phyloP scores from a whole-genome alignment of 345 rosid species.

The Streptanthus diversifolius region DNA sequence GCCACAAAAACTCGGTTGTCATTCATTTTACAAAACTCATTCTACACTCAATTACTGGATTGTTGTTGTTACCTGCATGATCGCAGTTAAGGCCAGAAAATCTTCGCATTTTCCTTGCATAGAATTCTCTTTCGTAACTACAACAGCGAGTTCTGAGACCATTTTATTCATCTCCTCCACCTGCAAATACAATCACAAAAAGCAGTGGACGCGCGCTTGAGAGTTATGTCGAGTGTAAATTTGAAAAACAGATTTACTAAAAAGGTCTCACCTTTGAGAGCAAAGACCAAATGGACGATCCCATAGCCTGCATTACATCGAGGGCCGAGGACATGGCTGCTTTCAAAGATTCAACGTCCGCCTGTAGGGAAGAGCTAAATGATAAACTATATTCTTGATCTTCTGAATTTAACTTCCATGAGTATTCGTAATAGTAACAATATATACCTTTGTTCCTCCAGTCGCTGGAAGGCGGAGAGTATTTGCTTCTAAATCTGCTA shows the following conservation, averaged over 20 bases:
- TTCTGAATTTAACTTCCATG: neutral
- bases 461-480: slow-evolving; percentile 89
- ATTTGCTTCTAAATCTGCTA: slow-evolving; percentile 85
- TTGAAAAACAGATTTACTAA: neutral
- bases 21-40: neutral
- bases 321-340: slow-evolving; percentile 83
- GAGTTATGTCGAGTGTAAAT: neutral
- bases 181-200: slow-evolving; percentile 38
- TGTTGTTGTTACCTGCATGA: slow-evolving; percentile 61
- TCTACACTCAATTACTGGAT: neutral
- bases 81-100: slow-evolving; percentile 60
- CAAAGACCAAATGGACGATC: slow-evolving; percentile 65
- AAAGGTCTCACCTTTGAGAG: slow-evolving; percentile 62
- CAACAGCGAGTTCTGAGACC: slow-evolving; percentile 66
- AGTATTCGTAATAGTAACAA: neutral
- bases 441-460: slow-evolving; percentile 77
- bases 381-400: neutral
- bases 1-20: neutral
- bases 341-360: slow-evolving; percentile 69
- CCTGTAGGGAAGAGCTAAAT: slow-evolving; percentile 44
- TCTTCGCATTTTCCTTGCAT: slow-evolving; percentile 74
- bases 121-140: slow-evolving; percentile 55
- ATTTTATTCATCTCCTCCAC: slow-evolving; percentile 61
- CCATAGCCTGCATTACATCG: slow-evolving; percentile 87
- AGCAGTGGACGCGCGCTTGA: neutral